Base-by-base conservation (phyloP, 495 filamentous ascomycete genomes). In the Daldinia loculata region DNA sequence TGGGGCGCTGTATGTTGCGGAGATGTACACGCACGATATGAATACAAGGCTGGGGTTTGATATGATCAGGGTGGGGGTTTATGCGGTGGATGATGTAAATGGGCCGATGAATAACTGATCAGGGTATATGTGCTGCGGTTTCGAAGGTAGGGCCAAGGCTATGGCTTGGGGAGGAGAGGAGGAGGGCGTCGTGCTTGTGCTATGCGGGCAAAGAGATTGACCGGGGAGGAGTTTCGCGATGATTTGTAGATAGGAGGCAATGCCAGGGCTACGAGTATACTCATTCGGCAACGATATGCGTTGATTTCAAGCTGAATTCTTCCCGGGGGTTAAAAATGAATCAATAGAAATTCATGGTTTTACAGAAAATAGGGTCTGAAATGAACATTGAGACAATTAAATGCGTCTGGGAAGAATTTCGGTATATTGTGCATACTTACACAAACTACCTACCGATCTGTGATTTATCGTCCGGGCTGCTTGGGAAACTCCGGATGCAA, bases 51-150 rank as follows among this genome's bases (percentile, higher is more conserved):
- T 72, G 11, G 69, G 64, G 11, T 72, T 60, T 55, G 69, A 72
- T 24, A 67, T 17, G 64, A 56, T 72, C 2, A 29, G 60, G 4
- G 69, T 72, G 27, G 53, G 60, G 7, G 69, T 72, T 6, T 17
- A 61, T 56, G 45, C 45, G 2, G 64, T 72, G 4, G 69, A 63
- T 5, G 64, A 72, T 32, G 60, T 72, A 0, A 14, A 4, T 4
- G 69, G 69, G 22, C 69, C 64, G 8, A 56, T 72, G 6, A 68
- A 72, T 27, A 68, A 61, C 30, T 67, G n/a, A 45, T 24, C 17
- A 17, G 3, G 45, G 45, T 26, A 50, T 41, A 41, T n/a, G 3
- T n/a, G 38, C 4, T n/a, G 15, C 6, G 15, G 15, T 41, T 41
- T 5, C 38, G 38, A 41, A 4, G 32, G 2, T 34, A 34, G 9